Conservation (phyloP, 805 yeast genomes). For the Barnettozyma sucrosica region DNA sequence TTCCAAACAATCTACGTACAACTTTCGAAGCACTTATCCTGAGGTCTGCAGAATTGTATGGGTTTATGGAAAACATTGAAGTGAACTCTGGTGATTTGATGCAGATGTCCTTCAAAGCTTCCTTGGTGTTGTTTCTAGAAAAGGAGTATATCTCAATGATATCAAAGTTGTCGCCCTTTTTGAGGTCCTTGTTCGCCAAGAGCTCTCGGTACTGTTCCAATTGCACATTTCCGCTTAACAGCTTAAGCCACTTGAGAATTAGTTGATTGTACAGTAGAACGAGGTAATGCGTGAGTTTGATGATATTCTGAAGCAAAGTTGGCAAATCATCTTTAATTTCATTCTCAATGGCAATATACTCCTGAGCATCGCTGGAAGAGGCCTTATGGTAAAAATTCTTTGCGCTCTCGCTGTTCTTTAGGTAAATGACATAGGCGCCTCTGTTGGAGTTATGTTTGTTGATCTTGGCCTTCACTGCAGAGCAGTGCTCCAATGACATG, state of each 20-base stretch:
- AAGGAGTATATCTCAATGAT: slow-evolving; percentile 30
- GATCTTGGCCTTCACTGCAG: slow-evolving; percentile 21
- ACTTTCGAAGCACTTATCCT: slow-evolving; percentile 17
- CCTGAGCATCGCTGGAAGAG: slow-evolving; percentile 15
- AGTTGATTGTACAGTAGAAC: slow-evolving; percentile 22
- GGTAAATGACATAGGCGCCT: slow-evolving; percentile 28
- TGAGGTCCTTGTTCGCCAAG: slow-evolving; percentile 13
- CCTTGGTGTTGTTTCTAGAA: slow-evolving; percentile 26
- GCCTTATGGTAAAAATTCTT: slow-evolving; percentile 5
- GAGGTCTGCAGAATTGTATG: background rate
- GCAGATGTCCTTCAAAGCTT: slow-evolving; percentile 27
- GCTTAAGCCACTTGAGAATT: slow-evolving; percentile 27
- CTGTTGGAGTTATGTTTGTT: slow-evolving; percentile 29
- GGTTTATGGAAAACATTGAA: slow-evolving; percentile 2
- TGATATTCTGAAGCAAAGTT: slow-evolving; percentile 14
- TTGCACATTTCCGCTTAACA: slow-evolving; percentile 27
- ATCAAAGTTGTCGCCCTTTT: slow-evolving; percentile 31
- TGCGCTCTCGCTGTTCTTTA: slow-evolving; percentile 9
- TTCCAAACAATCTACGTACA: slow-evolving; percentile 21
- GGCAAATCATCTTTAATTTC: slow-evolving; percentile 30
- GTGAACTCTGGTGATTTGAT: background rate
- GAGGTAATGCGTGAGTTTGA: slow-evolving; percentile 14
- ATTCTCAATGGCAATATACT: slow-evolving; percentile 20
- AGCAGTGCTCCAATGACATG: slow-evolving; percentile 22
- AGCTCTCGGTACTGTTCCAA: slow-evolving; percentile 23